A percentile compares a stretch with the other conserved stretches of the same genome.
These are phyloP conservation scores for Metarhizium brunneum DNA, from an alignment of 2,329 filamentous ascomycete species.

Conservation along the genomic window DNA sequence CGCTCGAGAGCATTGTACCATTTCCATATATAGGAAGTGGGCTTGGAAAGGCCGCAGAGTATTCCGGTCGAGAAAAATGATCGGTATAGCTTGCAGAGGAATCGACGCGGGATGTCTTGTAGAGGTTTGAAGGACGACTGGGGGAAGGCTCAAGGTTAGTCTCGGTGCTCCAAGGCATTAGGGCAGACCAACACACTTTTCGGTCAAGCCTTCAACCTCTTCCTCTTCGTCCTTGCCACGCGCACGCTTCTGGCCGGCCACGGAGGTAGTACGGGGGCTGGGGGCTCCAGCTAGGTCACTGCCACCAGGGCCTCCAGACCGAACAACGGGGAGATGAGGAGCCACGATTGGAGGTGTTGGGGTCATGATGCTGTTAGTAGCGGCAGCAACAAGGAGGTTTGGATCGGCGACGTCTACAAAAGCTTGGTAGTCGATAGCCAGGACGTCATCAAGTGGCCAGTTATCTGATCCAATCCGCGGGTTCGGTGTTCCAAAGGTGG, in stretches of 20 bases:
- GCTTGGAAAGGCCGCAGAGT: neutral
- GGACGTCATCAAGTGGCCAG: neutral
- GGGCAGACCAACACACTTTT: conserved; percentile 6
- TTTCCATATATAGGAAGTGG: neutral
- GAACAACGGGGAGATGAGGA: neutral
- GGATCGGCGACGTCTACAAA: neutral
- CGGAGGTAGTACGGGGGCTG: neutral
- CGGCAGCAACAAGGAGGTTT: neutral
- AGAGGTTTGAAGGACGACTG: neutral
- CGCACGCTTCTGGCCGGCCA: neutral
- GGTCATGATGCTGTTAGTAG: neutral
- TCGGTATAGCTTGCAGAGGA: neutral
- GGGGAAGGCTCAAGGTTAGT: conserved; percentile 1
- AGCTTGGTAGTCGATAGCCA: neutral
- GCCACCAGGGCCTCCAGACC: too few species aligned
- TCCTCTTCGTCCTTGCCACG: neutral
- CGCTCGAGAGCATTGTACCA: neutral
- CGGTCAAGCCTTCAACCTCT: neutral
- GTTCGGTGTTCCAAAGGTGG: neutral
- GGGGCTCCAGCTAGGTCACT: neutral
- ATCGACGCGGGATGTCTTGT: neutral
- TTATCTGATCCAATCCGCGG: neutral
- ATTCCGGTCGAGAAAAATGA: neutral
- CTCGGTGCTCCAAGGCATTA: neutral
- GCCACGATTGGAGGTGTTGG: neutral